Percentiles rank a stretch among this genome's conserved stretches.
phyloP scores from a whole-genome alignment of 1,284 basidiomycete genomes.

The Ustilago cynodontis region DNA sequence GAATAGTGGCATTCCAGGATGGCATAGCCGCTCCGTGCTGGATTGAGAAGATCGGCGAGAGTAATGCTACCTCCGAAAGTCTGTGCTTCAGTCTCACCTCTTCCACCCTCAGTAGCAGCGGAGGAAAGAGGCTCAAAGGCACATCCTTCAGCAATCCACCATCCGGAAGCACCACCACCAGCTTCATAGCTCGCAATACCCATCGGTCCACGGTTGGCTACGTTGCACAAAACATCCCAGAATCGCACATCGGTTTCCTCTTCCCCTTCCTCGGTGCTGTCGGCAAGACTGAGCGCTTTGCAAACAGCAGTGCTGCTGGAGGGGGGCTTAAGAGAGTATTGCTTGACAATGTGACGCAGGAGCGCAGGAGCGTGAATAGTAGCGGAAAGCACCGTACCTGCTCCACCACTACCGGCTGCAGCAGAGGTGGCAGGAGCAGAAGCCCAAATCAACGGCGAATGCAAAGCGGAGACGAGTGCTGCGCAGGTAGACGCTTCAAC shows the following conservation, averaged over 20 bases:
- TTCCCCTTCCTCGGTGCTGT: constrained; percentile 7
- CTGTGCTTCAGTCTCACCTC: neutral
- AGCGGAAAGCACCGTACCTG: constrained; percentile 36
- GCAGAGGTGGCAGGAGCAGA: neutral
- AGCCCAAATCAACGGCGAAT: constrained; percentile 52
- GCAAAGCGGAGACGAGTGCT: constrained; percentile 32
- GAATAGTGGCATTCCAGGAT: constrained; percentile 36
- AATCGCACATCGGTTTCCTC: constrained; percentile 52
- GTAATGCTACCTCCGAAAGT: constrained; percentile 5
- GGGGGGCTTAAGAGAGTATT: constrained; percentile 56
- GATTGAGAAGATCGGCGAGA: constrained; percentile 29
- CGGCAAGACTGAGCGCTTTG: constrained; percentile 34
- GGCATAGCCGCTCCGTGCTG: constrained; percentile 21
- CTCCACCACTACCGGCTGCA: constrained; percentile 8
- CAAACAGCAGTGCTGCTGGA: constrained; percentile 19
- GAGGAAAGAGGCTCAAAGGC: constrained; percentile 25
- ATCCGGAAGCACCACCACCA: constrained; percentile 45
- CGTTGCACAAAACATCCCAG: constrained; percentile 56
- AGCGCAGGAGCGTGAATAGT: constrained; percentile 48
- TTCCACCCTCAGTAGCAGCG: neutral
- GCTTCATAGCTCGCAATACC: constrained; percentile 37
- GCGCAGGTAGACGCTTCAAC: constrained; percentile 20
- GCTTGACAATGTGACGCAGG: constrained; percentile 45
- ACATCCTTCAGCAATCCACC: constrained; percentile 39
- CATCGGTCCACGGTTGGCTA: constrained; percentile 47